A percentile compares a stretch with the other conserved stretches of the same genome.
Evolutionary conservation across 2,329 filamentous ascomycete species (phyloP).

Genomic region (Sporothrix brunneoviolacea): DNA sequence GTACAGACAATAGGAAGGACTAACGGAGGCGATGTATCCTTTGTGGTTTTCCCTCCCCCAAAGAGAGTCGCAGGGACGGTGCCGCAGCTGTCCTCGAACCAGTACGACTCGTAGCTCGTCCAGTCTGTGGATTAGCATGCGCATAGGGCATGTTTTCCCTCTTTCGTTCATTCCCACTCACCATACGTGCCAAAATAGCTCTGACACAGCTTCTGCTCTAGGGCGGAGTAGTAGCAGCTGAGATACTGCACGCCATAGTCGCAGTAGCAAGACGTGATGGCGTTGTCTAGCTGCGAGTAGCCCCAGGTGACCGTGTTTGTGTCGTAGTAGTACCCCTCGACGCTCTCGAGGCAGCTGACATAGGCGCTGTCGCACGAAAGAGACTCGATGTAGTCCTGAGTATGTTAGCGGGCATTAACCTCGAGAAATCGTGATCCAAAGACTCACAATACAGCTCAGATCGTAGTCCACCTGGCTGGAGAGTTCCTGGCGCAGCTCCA

Average conservation of each 20-base stretch:
- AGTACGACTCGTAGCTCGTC: slow-evolving; percentile 17
- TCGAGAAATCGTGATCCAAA: no score
- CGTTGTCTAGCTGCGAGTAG: background rate
- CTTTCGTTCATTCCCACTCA: background rate
- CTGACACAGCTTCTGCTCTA: slow-evolving; percentile 13
- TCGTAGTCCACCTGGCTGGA: background rate
- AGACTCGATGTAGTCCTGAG: slow-evolving; percentile 1
- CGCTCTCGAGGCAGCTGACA: slow-evolving; percentile 15
- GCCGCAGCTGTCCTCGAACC: slow-evolving; percentile 18
- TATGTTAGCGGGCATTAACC: no score
- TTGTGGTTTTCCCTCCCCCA: slow-evolving; percentile 6
- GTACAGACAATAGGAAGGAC: slow-evolving; percentile 2
- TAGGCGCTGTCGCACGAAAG: slow-evolving; percentile 18
- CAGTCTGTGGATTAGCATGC: slow-evolving; percentile 7
- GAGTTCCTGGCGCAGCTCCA: slow-evolving; percentile 4
- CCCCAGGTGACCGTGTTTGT: background rate
- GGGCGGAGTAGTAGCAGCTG: slow-evolving; percentile 19
- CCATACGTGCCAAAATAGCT: slow-evolving; percentile 12
- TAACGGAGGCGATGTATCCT: slow-evolving; percentile 14
- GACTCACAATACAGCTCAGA: background rate
- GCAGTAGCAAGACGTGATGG: slow-evolving; percentile 20
- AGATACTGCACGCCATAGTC: slow-evolving; percentile 21
- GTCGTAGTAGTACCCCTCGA: slow-evolving; percentile 3
- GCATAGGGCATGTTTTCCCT: no score
- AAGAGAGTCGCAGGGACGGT: slow-evolving; percentile 14